Conservation (phyloP, 192 early-diverging fungal genomes). For the Coemansia sp. region DNA sequence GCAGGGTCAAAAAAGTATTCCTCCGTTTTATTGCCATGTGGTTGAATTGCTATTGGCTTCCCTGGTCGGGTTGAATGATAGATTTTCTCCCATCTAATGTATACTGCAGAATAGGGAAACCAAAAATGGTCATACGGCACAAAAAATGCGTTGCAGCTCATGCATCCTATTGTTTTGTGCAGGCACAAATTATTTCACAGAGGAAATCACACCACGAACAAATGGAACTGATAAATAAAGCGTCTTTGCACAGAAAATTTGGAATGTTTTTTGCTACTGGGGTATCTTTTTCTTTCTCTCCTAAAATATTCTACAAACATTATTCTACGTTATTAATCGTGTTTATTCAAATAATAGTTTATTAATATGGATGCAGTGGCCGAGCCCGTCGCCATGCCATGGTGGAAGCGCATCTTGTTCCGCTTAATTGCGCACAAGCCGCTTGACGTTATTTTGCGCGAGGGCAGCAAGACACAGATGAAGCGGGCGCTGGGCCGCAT, state of each 20-base stretch:
- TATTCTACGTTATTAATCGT: too few species aligned
- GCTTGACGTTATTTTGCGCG: slow-evolving; percentile 43
- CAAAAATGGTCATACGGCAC: not conserved
- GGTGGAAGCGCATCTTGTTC: slow-evolving; percentile 24
- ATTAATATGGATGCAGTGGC: not conserved
- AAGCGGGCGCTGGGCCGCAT: slow-evolving; percentile 54
- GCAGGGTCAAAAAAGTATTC: too few species aligned
- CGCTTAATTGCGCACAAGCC: slow-evolving; percentile 36
- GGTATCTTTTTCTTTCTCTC: not conserved
- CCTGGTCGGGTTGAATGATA: too few species aligned
- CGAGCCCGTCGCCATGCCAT: not conserved
- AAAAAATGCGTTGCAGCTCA: not conserved
- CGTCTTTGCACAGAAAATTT: not conserved
- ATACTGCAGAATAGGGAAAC: not conserved
- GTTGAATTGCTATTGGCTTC: too few species aligned
- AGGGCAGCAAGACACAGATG: slow-evolving; percentile 52
- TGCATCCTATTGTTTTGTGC: not conserved
- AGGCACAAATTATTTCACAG: too few species aligned
- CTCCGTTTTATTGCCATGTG: too few species aligned
- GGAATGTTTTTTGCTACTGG: too few species aligned
- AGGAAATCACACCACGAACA: too few species aligned
- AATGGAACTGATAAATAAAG: slow-evolving; percentile 9
- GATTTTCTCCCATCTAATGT: too few species aligned
- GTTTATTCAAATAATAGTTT: not conserved
- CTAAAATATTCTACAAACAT: not conserved